Evolutionary conservation across 2,329 filamentous ascomycete species (phyloP), one percentile per base, ranked within the genome.

Genomic region (Talaromyces sp.): DNA sequence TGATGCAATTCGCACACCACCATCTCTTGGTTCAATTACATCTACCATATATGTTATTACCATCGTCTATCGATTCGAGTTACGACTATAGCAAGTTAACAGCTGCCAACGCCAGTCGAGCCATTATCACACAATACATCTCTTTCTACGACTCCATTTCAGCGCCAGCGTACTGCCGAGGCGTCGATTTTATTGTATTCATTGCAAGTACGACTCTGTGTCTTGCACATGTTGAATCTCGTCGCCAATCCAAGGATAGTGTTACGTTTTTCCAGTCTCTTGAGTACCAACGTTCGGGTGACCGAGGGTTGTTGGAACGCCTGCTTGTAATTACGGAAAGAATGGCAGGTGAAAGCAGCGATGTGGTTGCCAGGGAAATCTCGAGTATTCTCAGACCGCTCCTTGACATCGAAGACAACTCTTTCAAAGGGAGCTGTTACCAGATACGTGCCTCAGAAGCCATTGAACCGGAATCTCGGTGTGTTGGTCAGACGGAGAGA

Each of bases 31-130:
- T 60, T 11, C 63, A 61, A 14, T 27, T 65, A 22, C 63, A 65
- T 35, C 22, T 65, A 6, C 59, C 59, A 22, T 62, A 62, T 9
- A 62, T 62, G 60, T 24, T 61, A 24, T 37, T 56, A 3, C 68
- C 74, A n/a, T 71, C 71, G 0, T 69, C 71, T 4, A 60, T 56
- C 1, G 72, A 74, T 13, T 59, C 62, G 1, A 78, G 78, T 10
- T 80, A 81, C 63, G 80, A 83, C n/a, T 84, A 84, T 69, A 83
- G 80, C 65, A 82, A 81, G 66, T 78, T 79, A 6, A 80, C 80
- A 1, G 84, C 83, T 67, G 74, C 84, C 52, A 79, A 80, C 33
- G 80, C 85, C 1, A 82, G 82, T 33, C 82, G 86, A 2, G 81
- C 82, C 61, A 76, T 87, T 9, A 75, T 88, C 5, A 71, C 69